Percentiles rank a stretch among this genome's conserved stretches.
Conservation (phyloP, 2,329 filamentous ascomycete genomes). For the Parascedosporium putredinis region DNA sequence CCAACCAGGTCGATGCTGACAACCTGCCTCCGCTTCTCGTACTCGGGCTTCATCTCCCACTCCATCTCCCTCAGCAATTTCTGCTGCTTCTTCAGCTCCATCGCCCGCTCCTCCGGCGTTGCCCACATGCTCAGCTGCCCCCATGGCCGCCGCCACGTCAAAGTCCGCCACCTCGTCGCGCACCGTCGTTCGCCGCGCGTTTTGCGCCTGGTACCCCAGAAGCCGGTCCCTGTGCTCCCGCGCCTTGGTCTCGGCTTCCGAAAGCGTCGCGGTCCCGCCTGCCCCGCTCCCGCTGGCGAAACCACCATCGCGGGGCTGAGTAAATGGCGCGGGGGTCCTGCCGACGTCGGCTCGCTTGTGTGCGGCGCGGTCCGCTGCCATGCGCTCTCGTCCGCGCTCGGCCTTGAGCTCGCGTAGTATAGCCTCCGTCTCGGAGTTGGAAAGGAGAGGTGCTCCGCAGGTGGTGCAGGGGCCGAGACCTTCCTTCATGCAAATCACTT, state of each 20-base stretch:
- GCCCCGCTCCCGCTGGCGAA: too few relatives aligned
- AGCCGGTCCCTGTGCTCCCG: slow-evolving; percentile 72
- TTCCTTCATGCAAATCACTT: slow-evolving; percentile 90
- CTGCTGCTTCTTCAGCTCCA: slow-evolving; percentile 78
- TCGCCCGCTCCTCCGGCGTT: slow-evolving; percentile 68
- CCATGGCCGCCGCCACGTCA: slow-evolving; percentile 36
- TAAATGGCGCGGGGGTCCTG: slow-evolving; percentile 49
- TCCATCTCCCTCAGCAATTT: slow-evolving; percentile 75
- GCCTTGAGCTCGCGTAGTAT: slow-evolving; percentile 79
- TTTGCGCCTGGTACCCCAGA: slow-evolving; percentile 74
- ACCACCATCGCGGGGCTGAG: slow-evolving; percentile 30
- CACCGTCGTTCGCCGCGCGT: slow-evolving; percentile 72
- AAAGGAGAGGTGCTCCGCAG: slow-evolving; percentile 67
- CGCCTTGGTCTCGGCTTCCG: slow-evolving; percentile 56
- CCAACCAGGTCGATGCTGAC: slow-evolving; percentile 75
- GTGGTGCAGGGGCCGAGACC: slow-evolving; percentile 91
- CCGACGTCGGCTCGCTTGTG: slow-evolving; percentile 58
- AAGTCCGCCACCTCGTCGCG: slow-evolving; percentile 70
- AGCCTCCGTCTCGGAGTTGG: slow-evolving; percentile 61
- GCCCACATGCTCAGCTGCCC: slow-evolving; percentile 63
- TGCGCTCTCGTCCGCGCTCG: slow-evolving; percentile 78
- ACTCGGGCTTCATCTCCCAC: slow-evolving; percentile 75
- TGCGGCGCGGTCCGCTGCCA: slow-evolving; percentile 66
- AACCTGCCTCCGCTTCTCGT: slow-evolving; percentile 77
- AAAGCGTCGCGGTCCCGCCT: slow-evolving; percentile 16